Evolutionary conservation across 2,329 filamentous ascomycete genomes (phyloP), one percentile per base, ranked within the genome.

Genomic region (Eurotiales sp.): DNA sequence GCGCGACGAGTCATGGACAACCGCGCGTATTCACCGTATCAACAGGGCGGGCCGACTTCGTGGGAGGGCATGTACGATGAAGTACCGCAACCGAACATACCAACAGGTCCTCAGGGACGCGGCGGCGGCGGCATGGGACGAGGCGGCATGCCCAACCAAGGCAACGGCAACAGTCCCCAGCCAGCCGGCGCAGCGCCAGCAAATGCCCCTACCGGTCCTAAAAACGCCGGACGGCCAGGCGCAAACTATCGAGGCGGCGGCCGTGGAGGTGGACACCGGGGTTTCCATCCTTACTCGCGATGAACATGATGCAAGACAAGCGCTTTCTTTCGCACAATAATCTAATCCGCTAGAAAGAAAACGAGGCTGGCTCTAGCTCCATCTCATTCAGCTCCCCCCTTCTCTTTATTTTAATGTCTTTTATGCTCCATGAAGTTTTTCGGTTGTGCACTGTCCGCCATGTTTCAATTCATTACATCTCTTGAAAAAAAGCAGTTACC

Each of bases 1-100:
- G 75, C 75, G 57, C 78, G 78, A 55, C 81, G 79, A 51, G 71
- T 68, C 70, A 76, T 71, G 41, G 69, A 72, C 17, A 67, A 65
- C 48, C 69, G 70, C 11, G 65, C 58, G 15, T 70, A 71, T 63
- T 63, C 70, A 50, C 66, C 71, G 34, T 72, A 74, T 55, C 67
- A 77, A 68, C 62, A 79, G 51, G 83, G 82, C 40, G 84, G 83
- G 14, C 86, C 87, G n/a, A 89, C 88, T 21, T 91, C 86, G 36
- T 96, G 91, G 90, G 92, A 97, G 69, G 92, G 92, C 63, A 96
- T 96, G 90, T 97, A 96, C 69, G 92, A 97, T 66, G 92, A 96
- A 67, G 88, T 91, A 2, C 91, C 90, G 14, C 89, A 92, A 65
- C 89, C 89, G 4, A 85, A 85, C 60, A 80, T 85, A 51, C 74